Evolutionary conservation across 176 grass and related monocot genomes (phyloP), one percentile per base, ranked within the genome.

Genomic region (Miscanthus lutarioriparius): DNA sequence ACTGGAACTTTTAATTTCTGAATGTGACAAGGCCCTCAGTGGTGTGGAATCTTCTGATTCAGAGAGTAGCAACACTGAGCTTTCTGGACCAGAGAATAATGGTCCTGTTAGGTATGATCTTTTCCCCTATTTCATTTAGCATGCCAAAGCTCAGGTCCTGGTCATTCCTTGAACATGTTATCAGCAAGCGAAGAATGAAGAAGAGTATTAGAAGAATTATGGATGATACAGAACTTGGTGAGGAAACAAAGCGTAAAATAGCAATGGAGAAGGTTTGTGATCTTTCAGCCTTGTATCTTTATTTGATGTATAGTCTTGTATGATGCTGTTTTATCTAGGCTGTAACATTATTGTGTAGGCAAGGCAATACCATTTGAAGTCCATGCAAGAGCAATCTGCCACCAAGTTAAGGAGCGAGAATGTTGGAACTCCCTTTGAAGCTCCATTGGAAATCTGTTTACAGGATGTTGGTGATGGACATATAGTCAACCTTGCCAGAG

Each of bases 281-380:
- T 78, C 33, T 87, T 83, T 80, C 56, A 61, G 0, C 11, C 11
- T 56, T 68, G 4, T 20, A 68, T 65, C 26, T 84, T 67, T 69
- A 67, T 67, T 74, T 74, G 8, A 23, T 62, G 70, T 75, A 8
- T 89, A 4, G 43, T 62, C 37, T 79, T 65, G 65, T 75, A 37
- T 62, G 48, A 53, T 66, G 23, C 58, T 74, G 49, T 62, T 11
- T 68, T 75, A 38, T 54, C 30, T 74, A 72, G 45, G 83, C 40
- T 78, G 13, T 87, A 74, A 67, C 26, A 76, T 81, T 64, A 63
- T 86, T 84, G 78, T 91, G 66, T 83, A 99, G 96, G 96, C 91
- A 83, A 95, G 96, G 84, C 93, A 99, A 93, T 93, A 96, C 67
- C 96, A 99, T 91, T 72, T 99, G 85, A 99, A 94, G 71, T 94